These are phyloP conservation scores for Talaromyces sp. DNA, from an alignment of 2,329 filamentous ascomycete species.

Conservation along the genomic window DNA sequence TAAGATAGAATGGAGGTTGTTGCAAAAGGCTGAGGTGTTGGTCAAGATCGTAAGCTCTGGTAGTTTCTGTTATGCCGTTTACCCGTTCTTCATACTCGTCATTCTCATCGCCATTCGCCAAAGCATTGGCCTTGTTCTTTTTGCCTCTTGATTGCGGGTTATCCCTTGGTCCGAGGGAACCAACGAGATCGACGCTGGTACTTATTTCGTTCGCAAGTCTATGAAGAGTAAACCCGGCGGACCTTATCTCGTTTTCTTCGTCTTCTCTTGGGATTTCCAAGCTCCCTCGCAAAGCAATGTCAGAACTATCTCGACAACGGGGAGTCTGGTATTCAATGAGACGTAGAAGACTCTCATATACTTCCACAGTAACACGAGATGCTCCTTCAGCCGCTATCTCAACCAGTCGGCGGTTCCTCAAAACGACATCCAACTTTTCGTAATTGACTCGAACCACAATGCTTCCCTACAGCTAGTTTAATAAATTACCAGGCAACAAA, in stretches of 20 bases:
- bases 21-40: conserved; percentile 47
- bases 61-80: conserved; percentile 18
- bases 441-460: conserved; percentile 76
- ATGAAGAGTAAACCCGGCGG: conserved; percentile 29
- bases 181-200: conserved; percentile 31
- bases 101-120: conserved; percentile 37
- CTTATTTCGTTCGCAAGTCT: conserved; percentile 33
- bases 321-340: conserved; percentile 64
- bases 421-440: conserved; percentile 74
- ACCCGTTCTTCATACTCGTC: conserved; percentile 37
- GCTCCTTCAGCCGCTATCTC: conserved; percentile 66
- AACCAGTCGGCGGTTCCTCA: conserved; percentile 73
- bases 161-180: conserved; percentile 23
- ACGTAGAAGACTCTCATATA: conserved; percentile 71
- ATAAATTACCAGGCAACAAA: conserved; percentile 10
- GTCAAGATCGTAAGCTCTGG: conserved; percentile 25
- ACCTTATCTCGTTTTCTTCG: conserved; percentile 37
- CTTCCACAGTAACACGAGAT: conserved; percentile 66
- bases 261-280: conserved; percentile 35
- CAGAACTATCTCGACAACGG: conserved; percentile 52
- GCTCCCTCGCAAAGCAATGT: neutral
- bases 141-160: conserved; percentile 18
- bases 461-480: conserved; percentile 52
- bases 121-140: conserved; percentile 23
- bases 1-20: conserved; percentile 35